phyloP scores from a whole-genome alignment of 108 stramenopile genomes.

The Skeletonema grethae region DNA sequence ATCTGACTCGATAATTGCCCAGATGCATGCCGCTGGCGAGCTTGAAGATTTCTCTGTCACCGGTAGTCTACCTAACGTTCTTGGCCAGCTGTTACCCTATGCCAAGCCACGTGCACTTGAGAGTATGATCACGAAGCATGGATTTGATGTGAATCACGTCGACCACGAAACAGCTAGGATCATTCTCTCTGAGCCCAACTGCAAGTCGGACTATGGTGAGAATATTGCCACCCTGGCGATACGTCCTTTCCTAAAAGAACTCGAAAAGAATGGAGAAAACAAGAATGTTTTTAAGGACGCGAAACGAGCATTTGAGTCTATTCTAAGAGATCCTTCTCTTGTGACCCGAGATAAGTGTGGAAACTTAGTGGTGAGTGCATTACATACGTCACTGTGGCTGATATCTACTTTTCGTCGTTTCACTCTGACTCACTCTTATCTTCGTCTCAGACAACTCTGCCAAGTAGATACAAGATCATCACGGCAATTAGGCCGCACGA shows the following conservation, averaged over 20 bases:
- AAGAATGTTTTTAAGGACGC: conserved; percentile 20
- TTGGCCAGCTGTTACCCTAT: conserved; percentile 24
- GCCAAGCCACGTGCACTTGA: conserved; percentile 33
- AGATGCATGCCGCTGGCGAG: conserved; percentile 22
- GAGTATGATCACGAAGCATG: conserved; percentile 18
- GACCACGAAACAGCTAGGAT: conserved; percentile 44
- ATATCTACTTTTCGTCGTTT: not conserved
- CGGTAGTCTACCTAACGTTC: conserved; percentile 2
- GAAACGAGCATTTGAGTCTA: conserved; percentile 24
- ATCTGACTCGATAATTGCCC: conserved; percentile 21
- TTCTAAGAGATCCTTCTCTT: conserved; percentile 32
- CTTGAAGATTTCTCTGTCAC: conserved; percentile 24
- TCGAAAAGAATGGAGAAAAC: conserved; percentile 42
- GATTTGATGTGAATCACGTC: conserved; percentile 26
- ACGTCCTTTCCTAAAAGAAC: conserved; percentile 30
- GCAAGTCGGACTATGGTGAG: conserved; percentile 17
- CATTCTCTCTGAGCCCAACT: conserved; percentile 27
- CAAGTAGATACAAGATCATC: conserved; percentile 39
- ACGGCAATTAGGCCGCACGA: conserved; percentile 25
- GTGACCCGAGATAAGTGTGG: conserved; percentile 37
- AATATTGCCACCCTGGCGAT: conserved; percentile 38
- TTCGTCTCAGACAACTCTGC: conserved; percentile 18
- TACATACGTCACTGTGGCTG: not conserved
- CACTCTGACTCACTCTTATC: not conserved
- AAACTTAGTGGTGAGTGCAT: conserved; percentile 13